Base-by-base conservation (phyloP, 176 grass and related monocot species). In the Elymus sibiricus region DNA sequence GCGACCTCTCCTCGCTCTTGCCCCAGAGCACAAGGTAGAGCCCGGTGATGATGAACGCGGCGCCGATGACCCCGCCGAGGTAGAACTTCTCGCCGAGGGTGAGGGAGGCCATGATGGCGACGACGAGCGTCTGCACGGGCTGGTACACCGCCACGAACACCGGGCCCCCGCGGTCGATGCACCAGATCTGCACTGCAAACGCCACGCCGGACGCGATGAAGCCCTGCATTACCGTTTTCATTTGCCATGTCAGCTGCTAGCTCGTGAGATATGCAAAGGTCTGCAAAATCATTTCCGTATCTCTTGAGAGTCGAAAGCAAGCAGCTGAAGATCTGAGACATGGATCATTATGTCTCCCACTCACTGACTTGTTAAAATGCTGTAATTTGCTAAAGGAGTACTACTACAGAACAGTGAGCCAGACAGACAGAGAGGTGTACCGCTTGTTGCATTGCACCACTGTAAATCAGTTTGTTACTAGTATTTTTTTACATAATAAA, bases 71-170 rank as follows among this genome's bases (percentile, higher is more conserved):
- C n/a, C 97, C 97, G 26, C 17, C 97, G 21, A 70, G 67, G 35
- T 70, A 70, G 35, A 70, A 70, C 67, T 70, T 70, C 67, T 70
- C 67, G 67, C 67, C 67, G 67, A 70, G 67, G 67, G 67, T 70
- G 67, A 70, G 53, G 34, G 96, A 94, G 31, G 96, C 92, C 93
- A 88, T 90, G 92, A 99, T 93, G 39, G 97, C 97, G 1, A 99
- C 97, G 29, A 99, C 97, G 2, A 99, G 88, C 22, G 97, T 99
- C 84, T 99, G 94, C 7, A 99, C 97, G 1, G 97, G 97, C 85
- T 99, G 97, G 82, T 99, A 99, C 76, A 99, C 97, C 2, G 97
- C 97, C 64, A 99, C 97, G 64, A 99, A 99, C 24, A 99, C 97
- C 0, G 97, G 97, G 22, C 97, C 97, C 28, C 94, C 97, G 1